Evolutionary conservation across 2,329 filamentous ascomycete genomes (phyloP), one percentile per base, ranked within the genome.

Genomic region (Pyrenophora graminea): DNA sequence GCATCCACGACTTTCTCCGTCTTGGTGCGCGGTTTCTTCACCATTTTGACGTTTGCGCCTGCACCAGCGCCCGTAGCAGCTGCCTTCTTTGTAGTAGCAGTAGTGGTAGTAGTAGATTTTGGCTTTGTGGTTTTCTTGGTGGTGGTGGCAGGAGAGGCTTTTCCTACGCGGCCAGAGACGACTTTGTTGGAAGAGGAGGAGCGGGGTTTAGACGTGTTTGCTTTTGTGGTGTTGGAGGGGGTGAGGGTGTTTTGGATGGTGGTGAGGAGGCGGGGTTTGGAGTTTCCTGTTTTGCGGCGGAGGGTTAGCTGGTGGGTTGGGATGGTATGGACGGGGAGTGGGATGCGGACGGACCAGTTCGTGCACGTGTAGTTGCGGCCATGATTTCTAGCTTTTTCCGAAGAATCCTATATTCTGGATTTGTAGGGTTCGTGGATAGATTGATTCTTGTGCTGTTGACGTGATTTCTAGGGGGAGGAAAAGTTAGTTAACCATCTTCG

Each of bases 251-350:
- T 79, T 66, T 82, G 79, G 63, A 82, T 66, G 38, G 75, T 71
- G 53, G 74, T 68, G 66, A 82, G 77, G 67, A 82, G 71, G 65
- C 81, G 79, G 55, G 81, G 80, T 68, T 76, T 78, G 56, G 79
- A 77, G 72, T 59, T 58, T 27, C 59, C 59, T 55, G 13, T 9
- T 70, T 42, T 10, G 36, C 4, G 4, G 8, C 9, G 25, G 6
- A 10, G 27, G 2, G 23, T 25, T 25, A 25, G 23, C 6, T 9
- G 23, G 6, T 25, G 8, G 23, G 8, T 7, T 25, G 27, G 10
- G 9, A 7, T 30, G 8, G 9, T 7, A 1, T 10, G n/a, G 18
- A 7, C 6, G 23, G 18, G 10, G 13, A 17, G 1, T 15, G 15
- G 15, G 15, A 15, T 15, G 15, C 15, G 21, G 17, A 47, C 47